Evolutionary conservation across 306 rosid genomes (phyloP).

Genomic region (Adenanthera pavonina): DNA sequence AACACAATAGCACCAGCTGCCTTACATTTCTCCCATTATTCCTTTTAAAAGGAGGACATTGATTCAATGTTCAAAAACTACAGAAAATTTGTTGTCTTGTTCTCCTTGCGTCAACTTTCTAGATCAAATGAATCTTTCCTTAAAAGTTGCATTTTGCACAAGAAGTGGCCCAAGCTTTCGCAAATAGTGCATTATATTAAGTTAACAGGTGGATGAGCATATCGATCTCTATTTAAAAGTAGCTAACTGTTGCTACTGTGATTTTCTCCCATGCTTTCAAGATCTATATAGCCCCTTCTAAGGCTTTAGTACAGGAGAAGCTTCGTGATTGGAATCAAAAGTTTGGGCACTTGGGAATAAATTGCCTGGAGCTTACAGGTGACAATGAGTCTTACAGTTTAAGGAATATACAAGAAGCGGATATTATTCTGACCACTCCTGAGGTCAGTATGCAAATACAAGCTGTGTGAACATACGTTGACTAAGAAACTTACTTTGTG

Average conservation of each 20-base stretch:
- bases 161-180: conserved; percentile 34
- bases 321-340: conserved; percentile 92
- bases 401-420: conserved; percentile 82
- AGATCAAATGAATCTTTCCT: neutral
- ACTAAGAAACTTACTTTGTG: conserved; percentile 8
- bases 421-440: conserved; percentile 93
- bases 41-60: conserved; percentile 10
- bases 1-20: conserved; percentile 1
- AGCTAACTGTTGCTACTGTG: conserved; percentile 35
- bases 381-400: conserved; percentile 81
- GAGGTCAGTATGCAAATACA: conserved; percentile 64
- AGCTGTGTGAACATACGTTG: conserved; percentile 26
- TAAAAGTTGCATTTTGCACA: conserved; percentile 4
- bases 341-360: conserved; percentile 75
- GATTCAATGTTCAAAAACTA: conserved; percentile 2
- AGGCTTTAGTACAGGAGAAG: conserved; percentile 97
- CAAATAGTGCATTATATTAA: conserved; percentile 36
- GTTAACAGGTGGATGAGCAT: conserved; percentile 33
- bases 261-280: conserved; percentile 54
- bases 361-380: conserved; percentile 90
- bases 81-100: conserved; percentile 14
- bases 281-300: conserved; percentile 93
- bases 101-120: conserved; percentile 19
- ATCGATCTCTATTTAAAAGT: conserved; percentile 13
- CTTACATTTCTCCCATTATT: conserved; percentile 20